These are phyloP conservation scores for Cladosporium sphaerospermum DNA, from an alignment of 2,329 filamentous ascomycete species.

Conservation along the genomic window DNA sequence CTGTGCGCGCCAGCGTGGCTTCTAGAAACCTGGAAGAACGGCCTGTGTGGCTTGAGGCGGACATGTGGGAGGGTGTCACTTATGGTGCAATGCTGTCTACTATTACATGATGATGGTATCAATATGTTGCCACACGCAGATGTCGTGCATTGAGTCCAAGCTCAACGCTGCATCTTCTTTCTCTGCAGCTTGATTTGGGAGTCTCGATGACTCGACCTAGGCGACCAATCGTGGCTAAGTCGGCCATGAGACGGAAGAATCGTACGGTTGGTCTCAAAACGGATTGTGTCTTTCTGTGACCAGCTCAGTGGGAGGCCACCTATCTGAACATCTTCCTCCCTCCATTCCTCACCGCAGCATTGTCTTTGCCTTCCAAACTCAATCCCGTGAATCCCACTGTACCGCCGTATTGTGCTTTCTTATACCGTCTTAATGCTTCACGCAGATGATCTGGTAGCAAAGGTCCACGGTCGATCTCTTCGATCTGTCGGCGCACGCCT, in stretches of 20 bases:
- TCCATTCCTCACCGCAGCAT: constrained; percentile 39
- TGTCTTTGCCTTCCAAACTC: constrained; percentile 43
- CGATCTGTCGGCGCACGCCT: constrained; percentile 16
- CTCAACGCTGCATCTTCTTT: too few relatives aligned
- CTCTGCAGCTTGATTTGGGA: too few relatives aligned
- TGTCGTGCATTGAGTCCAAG: too few relatives aligned
- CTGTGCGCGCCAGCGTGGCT: not conserved
- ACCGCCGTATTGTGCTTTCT: constrained; percentile 55
- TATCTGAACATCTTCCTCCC: constrained; percentile 42
- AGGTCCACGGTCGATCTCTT: constrained; percentile 45
- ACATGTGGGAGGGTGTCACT: constrained; percentile 1
- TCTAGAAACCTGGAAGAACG: not conserved
- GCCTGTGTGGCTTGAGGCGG: not conserved
- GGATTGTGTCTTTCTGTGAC: too few relatives aligned
- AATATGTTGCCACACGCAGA: too few relatives aligned
- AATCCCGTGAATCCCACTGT: constrained; percentile 47
- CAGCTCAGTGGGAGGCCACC: not conserved
- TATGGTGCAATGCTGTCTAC: not conserved
- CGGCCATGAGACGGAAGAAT: too few relatives aligned
- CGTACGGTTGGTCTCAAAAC: too few relatives aligned
- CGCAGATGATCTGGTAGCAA: constrained; percentile 68
- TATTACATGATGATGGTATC: too few relatives aligned
- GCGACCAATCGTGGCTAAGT: too few relatives aligned
- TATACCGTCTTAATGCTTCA: constrained; percentile 66
- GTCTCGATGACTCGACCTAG: too few relatives aligned